Percentiles rank a stretch among this genome's conserved stretches.
Evolutionary conservation across 208 protist species (phyloP).

Genomic region (Phytomonas sp.): DNA sequence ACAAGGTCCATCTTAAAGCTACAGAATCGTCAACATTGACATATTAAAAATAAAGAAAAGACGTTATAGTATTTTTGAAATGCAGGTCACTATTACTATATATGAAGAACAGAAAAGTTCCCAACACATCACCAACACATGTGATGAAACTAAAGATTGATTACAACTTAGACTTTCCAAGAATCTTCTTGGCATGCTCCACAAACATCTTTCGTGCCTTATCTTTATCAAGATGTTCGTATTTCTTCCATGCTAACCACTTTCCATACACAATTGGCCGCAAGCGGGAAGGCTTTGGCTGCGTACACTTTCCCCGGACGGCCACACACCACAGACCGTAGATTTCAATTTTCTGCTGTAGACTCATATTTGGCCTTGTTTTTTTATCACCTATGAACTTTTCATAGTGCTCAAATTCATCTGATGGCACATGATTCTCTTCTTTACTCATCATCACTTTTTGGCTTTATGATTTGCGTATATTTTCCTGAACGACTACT

Average conservation of each 20-base stretch:
- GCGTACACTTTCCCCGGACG: conserved; percentile 50
- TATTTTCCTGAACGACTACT: neutral
- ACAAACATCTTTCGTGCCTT: conserved; percentile 72
- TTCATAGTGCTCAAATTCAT: conserved; percentile 41
- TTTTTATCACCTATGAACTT: conserved; percentile 21
- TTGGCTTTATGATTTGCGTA: neutral
- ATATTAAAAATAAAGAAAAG: neutral
- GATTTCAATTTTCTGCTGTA: conserved; percentile 70
- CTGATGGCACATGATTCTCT: neutral
- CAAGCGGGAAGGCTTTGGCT: conserved; percentile 37
- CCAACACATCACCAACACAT: conserved; percentile 2
- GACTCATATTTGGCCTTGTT: conserved; percentile 39
- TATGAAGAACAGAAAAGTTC: neutral
- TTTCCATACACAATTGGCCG: conserved; percentile 66
- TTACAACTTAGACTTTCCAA: conserved; percentile 53
- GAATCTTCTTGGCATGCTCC: conserved; percentile 35
- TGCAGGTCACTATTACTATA: neutral
- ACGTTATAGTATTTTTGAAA: conserved; percentile 4
- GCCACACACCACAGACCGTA: conserved; percentile 84
- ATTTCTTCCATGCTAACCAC: conserved; percentile 77
- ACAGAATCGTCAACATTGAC: neutral
- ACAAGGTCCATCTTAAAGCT: neutral
- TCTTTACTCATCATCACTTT: neutral
- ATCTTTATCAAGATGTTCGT: conserved; percentile 50
- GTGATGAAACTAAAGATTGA: neutral